Evolutionary conservation across 192 early-diverging fungal genomes (phyloP).

Genomic region (Coemansia asiatica): DNA sequence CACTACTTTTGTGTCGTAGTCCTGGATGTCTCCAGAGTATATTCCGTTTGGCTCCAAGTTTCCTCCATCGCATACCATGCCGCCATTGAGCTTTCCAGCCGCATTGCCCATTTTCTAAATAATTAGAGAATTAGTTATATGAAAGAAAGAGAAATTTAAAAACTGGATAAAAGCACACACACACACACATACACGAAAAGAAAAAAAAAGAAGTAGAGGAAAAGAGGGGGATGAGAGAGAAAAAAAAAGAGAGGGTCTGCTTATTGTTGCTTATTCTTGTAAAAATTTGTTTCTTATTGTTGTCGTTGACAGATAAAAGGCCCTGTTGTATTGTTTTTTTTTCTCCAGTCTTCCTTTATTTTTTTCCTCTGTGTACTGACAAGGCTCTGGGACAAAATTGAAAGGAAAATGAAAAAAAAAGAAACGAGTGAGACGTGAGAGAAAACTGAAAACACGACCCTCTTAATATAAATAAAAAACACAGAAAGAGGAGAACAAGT

Average conservation of each 20-base stretch:
- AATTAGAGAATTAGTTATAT: no score
- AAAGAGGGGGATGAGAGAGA: background rate
- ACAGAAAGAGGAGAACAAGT: background rate
- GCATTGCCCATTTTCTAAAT: constrained; percentile 55
- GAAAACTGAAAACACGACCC: constrained; percentile 2
- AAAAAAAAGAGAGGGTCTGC: background rate
- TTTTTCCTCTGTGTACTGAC: no score
- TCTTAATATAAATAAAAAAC: constrained; percentile 2
- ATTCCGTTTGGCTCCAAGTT: constrained; percentile 66
- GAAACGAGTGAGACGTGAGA: background rate
- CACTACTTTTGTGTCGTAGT: constrained; percentile 75
- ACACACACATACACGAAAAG: background rate
- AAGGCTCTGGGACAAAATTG: no score
- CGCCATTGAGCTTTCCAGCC: constrained; percentile 39
- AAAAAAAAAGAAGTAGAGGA: background rate
- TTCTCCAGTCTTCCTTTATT: no score
- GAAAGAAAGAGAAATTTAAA: background rate
- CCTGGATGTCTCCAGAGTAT: constrained; percentile 66
- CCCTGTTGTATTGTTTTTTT: no score
- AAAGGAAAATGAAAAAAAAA: background rate
- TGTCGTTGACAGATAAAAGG: no score
- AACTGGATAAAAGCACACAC: no score
- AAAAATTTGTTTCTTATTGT: background rate
- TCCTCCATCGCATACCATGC: constrained; percentile 63
- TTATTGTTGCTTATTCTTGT: no score